Percentiles rank a stretch among this genome's conserved stretches.
Conservation (phyloP, 257 asterid genomes). For the Dorcoceras hygrometricum region DNA sequence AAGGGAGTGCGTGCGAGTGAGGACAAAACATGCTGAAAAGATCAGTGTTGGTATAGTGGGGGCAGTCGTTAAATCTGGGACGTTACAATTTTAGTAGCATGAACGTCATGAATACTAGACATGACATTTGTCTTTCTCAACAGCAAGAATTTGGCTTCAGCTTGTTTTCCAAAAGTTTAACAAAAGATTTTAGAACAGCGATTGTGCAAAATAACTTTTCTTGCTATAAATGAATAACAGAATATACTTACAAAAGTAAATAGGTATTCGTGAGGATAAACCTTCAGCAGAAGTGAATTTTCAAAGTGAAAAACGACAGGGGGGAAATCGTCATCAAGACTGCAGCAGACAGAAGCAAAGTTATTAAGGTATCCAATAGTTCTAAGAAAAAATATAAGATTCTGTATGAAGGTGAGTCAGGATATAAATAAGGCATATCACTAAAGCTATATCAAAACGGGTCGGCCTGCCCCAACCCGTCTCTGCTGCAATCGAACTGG, state of each 20-base stretch:
- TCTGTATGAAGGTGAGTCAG: not conserved
- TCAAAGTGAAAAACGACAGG: conserved; percentile 79
- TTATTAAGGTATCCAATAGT: conserved; percentile 12
- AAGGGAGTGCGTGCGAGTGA: no score
- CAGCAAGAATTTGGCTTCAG: conserved; percentile 9
- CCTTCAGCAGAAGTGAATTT: conserved; percentile 73
- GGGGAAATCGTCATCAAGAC: conserved; percentile 95
- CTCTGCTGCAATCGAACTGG: no score
- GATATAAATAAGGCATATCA: not conserved
- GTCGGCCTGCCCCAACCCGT: no score
- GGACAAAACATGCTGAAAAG: no score
- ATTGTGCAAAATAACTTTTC: conserved; percentile 19
- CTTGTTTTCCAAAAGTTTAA: not conserved
- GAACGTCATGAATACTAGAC: no score
- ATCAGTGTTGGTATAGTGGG: no score
- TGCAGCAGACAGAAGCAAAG: conserved; percentile 43
- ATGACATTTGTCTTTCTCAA: no score
- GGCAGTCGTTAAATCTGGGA: no score
- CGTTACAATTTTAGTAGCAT: no score
- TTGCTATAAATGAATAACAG: conserved; percentile 6
- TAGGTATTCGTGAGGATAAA: conserved; percentile 87
- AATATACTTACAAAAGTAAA: conserved; percentile 85
- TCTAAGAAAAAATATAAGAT: conserved; percentile 7
- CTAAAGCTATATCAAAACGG: not conserved
- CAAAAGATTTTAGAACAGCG: conserved; percentile 9